A percentile compares a stretch with the other conserved stretches of the same genome.
phyloP scores from a whole-genome alignment of 495 filamentous ascomycete genomes.

The Cercophora scortea region DNA sequence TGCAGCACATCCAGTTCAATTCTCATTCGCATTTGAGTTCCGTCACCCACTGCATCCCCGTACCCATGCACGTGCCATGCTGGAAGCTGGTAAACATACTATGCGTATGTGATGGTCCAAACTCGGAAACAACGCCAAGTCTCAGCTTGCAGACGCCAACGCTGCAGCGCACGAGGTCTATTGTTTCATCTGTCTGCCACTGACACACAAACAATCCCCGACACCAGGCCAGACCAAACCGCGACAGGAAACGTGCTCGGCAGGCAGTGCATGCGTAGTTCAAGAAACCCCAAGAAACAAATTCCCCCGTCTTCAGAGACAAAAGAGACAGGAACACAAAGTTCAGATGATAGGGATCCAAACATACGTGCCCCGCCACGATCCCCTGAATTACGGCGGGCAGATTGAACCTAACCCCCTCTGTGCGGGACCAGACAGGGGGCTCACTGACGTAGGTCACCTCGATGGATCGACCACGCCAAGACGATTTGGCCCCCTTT shows the following conservation, averaged over 20 bases:
- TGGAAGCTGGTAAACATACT: background rate
- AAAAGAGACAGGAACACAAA: background rate
- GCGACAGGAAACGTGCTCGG: background rate
- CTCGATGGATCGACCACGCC: too few species aligned
- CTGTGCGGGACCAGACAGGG: too few species aligned
- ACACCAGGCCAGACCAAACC: background rate
- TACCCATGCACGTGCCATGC: background rate
- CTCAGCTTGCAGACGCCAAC: too few species aligned
- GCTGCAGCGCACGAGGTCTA: background rate
- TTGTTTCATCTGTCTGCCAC: constrained; percentile 15
- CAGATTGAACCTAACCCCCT: background rate
- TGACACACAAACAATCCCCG: constrained; percentile 1
- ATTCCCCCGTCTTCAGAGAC: background rate
- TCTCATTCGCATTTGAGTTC: background rate
- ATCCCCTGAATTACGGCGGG: background rate
- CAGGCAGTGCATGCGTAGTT: too few species aligned
- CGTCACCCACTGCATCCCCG: background rate
- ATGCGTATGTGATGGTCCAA: background rate
- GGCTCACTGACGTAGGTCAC: too few species aligned
- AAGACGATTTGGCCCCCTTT: too few species aligned
- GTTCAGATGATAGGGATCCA: background rate
- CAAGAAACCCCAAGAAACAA: too few species aligned
- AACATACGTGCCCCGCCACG: background rate
- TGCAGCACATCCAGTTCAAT: too few species aligned
- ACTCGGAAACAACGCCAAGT: background rate